Evolutionary conservation across 148 eudicot genomes (phyloP), one percentile per base, ranked within the genome.

Genomic region (Persicaria tinctoria): DNA sequence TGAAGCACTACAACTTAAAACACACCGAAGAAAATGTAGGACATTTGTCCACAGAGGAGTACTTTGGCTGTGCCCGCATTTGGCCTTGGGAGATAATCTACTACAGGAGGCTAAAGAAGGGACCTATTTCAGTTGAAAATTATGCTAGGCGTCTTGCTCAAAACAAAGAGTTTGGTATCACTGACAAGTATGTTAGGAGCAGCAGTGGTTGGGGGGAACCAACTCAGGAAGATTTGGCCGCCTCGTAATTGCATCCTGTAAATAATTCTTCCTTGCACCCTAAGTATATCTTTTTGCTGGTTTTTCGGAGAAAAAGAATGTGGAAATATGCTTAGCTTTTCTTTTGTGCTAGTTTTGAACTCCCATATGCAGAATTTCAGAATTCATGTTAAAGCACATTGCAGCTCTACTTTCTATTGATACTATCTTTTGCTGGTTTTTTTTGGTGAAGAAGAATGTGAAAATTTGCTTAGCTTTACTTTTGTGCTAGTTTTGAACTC

Each of bases 31-130:
- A 80, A 45, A 70, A 71, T 44, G 77, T 74, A 70, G 76, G 72
- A 47, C 74, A 76, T 46, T 75, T 76, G 20, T 77, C 82, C 45
- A 85, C 60, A 53, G 87, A 81, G 71, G 78, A 70, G 46, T 84
- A 79, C 70, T 85, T 87, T 78, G 90, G 90, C 63, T 83, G 85
- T 80, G 88, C 89, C 18, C 87, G 87, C 41, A 72, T 82, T 53
- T 89, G 86, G 90, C 89, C 93, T 63, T 84, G 90, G 90, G 83
- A 81, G 81, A 77, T 84, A 13, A 78, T 89, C 44, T 87, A 82
- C 20, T 89, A 87, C 75, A 83, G 87, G 83, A 89, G 86, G 77
- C 78, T 82, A 51, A 89, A 80, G 73, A 87, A 87, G 73, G 90
- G 90, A 4, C 78, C 73, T 46, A 79, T 89, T 75, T 82, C 90